Evolutionary conservation across 306 rosid genomes (phyloP).

Genomic region (Arachis stenosperma): DNA sequence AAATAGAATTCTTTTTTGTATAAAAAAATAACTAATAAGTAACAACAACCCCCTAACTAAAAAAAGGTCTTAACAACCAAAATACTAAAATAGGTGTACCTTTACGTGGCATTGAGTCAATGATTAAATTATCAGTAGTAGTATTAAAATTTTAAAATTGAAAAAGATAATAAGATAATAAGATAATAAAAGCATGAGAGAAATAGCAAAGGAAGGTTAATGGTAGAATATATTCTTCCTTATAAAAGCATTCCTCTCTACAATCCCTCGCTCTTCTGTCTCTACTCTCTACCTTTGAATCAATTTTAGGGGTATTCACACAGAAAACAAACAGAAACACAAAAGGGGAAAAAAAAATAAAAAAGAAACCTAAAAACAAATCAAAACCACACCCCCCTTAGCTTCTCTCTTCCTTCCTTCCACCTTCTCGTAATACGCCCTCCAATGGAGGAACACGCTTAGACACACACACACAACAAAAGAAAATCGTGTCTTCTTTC

Average conservation of each 20-base stretch:
- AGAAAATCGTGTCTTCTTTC: neutral
- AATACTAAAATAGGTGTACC: neutral
- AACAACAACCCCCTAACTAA: too few relatives aligned
- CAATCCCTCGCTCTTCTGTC: neutral
- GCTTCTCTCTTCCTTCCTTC: slow-evolving; percentile 9
- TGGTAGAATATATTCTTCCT: slow-evolving; percentile 44
- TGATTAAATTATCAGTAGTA: neutral
- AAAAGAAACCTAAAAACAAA: slow-evolving; percentile 22
- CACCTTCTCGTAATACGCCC: neutral
- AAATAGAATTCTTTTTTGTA: too few relatives aligned
- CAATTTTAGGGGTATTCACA: neutral
- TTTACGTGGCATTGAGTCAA: slow-evolving; percentile 32
- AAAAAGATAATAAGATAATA: neutral
- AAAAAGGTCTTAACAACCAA: neutral
- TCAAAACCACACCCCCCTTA: slow-evolving; percentile 32
- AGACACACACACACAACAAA: neutral
- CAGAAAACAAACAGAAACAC: neutral
- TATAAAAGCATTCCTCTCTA: slow-evolving; percentile 39
- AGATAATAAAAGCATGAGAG: neutral
- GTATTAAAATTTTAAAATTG: too few relatives aligned
- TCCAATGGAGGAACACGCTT: slow-evolving; percentile 8
- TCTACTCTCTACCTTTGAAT: neutral
- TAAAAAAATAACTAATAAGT: too few relatives aligned
- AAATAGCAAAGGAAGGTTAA: neutral
- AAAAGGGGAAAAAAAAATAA: too few relatives aligned